A percentile compares a stretch with the other conserved stretches of the same genome.
Conservation (phyloP, 2,329 filamentous ascomycete species). For the Ophiostoma fasciatum region DNA sequence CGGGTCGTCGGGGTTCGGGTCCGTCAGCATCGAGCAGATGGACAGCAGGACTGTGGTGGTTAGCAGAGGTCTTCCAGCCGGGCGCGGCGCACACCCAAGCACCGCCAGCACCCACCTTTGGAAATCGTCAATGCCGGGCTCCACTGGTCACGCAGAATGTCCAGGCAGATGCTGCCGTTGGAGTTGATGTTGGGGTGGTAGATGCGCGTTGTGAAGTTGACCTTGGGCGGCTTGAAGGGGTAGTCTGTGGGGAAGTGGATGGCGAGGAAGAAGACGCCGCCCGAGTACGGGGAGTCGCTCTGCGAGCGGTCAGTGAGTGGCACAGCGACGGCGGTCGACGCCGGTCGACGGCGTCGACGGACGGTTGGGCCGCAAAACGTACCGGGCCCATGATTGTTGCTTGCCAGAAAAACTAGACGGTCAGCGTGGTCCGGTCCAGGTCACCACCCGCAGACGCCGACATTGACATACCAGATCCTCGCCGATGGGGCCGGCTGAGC, state of each 20-base stretch:
- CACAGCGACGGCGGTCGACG: too few relatives aligned
- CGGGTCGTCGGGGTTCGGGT: conserved; percentile 97
- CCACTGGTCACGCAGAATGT: conserved; percentile 98
- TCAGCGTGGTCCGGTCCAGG: too few relatives aligned
- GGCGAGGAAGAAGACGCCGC: conserved; percentile 95
- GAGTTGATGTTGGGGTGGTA: conserved; percentile 99
- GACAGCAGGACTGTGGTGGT: conserved; percentile 65
- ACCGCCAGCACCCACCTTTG: conserved; percentile 54
- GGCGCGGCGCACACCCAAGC: too few relatives aligned
- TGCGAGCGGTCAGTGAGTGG: too few relatives aligned
- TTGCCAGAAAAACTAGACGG: conserved; percentile 97
- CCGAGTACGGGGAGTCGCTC: conserved; percentile 94
- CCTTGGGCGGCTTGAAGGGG: conserved; percentile 99
- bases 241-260: conserved; percentile 99
- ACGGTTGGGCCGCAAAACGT: conserved; percentile 30
- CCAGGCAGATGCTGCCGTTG: conserved; percentile 96
- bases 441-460: too few relatives aligned
- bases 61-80: too few relatives aligned
- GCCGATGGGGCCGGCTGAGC: conserved; percentile 91
- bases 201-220: conserved; percentile 99
- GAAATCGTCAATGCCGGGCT: conserved; percentile 96
- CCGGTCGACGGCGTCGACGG: neutral
- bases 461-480: conserved; percentile 98
- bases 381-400: conserved; percentile 99
- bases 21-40: conserved; percentile 99